Conservation (phyloP, 441 rosid species). For the Adansonia rubrostipa region DNA sequence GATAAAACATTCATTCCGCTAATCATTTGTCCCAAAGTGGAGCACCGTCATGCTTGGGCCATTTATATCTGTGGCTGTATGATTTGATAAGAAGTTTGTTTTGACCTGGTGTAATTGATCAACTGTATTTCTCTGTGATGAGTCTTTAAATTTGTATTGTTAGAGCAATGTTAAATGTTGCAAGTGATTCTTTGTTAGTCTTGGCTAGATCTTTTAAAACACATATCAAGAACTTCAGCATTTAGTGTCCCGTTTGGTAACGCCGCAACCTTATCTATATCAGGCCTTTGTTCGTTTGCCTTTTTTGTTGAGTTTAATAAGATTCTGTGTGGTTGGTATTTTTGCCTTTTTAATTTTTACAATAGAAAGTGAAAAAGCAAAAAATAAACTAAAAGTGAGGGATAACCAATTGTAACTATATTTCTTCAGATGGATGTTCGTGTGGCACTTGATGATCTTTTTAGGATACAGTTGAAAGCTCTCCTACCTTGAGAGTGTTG, state of each 20-base stretch:
- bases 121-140: background rate
- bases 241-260: background rate
- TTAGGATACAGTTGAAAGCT: slow-evolving; percentile 81
- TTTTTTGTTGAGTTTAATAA: background rate
- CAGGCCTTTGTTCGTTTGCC: no score
- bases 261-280: background rate
- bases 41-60: background rate
- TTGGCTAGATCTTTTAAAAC: slow-evolving; percentile 1
- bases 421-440: slow-evolving; percentile 87
- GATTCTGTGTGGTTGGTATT: background rate
- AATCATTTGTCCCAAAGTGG: background rate
- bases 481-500: slow-evolving; percentile 52
- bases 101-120: background rate
- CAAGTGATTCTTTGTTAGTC: background rate
- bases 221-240: background rate
- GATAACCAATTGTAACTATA: background rate
- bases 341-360: background rate
- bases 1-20: background rate
- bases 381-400: background rate
- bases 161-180: background rate
- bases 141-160: background rate
- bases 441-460: slow-evolving; percentile 87
- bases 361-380: no score
- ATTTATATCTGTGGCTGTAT: background rate
- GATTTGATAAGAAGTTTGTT: background rate